These are phyloP conservation scores for Mucor sp. DNA, from an alignment of 371 early-diverging fungal species.

Conservation along the genomic window DNA sequence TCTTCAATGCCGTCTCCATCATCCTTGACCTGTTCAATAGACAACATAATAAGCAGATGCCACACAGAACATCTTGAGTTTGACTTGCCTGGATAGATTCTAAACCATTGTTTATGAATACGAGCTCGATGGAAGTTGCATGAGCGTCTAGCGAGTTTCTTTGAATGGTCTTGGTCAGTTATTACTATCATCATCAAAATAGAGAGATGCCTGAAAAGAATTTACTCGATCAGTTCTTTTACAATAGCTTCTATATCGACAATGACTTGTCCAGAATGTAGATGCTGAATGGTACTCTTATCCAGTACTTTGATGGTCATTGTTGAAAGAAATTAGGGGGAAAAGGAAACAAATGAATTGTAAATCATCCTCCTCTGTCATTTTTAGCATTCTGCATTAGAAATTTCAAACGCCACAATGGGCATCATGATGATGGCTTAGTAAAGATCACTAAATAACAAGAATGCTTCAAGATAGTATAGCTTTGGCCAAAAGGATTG, in stretches of 20 bases:
- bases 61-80: too few relatives aligned
- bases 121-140: conserved; percentile 39
- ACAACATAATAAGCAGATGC: background rate
- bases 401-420: background rate
- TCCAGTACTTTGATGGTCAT: conserved; percentile 21
- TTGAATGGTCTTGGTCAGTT: background rate
- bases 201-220: background rate
- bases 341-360: background rate
- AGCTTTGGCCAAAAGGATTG: too few relatives aligned
- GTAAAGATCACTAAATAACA: too few relatives aligned
- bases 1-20: conserved; percentile 63
- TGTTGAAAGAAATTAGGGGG: background rate
- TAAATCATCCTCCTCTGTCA: background rate
- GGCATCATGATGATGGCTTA: too few relatives aligned
- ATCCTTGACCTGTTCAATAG: conserved; percentile 48
- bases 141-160: conserved; percentile 58
- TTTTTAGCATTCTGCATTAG: background rate
- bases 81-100: conserved; percentile 31
- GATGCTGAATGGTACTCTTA: conserved; percentile 13
- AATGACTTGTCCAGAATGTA: conserved; percentile 40
- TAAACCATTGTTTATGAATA: conserved; percentile 39
- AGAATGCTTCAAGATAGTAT: too few relatives aligned
- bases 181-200: background rate
- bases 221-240: conserved; percentile 47
- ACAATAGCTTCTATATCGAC: conserved; percentile 24